Base-by-base conservation (phyloP, 2,329 filamentous ascomycete genomes). In the Colletotrichum lindemuthianum region DNA sequence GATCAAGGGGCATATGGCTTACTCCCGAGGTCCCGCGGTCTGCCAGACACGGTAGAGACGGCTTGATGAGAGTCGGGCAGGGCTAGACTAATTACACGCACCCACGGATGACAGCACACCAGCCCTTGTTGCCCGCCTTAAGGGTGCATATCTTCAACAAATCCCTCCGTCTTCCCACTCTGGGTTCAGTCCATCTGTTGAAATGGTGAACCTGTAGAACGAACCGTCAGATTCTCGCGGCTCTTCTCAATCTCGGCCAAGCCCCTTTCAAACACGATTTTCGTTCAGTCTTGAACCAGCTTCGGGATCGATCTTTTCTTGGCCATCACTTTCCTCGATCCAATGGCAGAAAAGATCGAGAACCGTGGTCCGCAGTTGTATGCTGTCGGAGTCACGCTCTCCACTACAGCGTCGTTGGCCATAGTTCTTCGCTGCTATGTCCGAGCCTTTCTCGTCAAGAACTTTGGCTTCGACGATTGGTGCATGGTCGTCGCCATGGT, bases 401-500 rank as follows among this genome's bases (percentile, higher is more conserved):
- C 74, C 16, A 59, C 65, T 7, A 47, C 72, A 12, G 73, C 76
- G 3, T 24, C 72, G 15, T 60, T 74, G n/a, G 67, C 75, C 45
- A 71, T 71, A 4, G 2, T 65, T 6, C 68, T 80, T 12, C 70
- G 78, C 61, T 72, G 72, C 44, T 80, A 73, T 67, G 74, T 76
- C 24, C 75, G 78, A 32, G 50, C 73, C 6, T 68, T 67, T 8
- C 64, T 80, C 7, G 73, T 80, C 44, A 77, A 73, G 66, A 75
- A 73, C 36, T 80, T 80, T 69, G 78, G 77, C 2, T 54, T 74
- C 10, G 78, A 80, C 60, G 78, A 80, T 65, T 78, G 72, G 71
- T 71, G 73, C 54, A 81, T 81, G 78, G 43, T 73, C 1, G 65
- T 63, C 32, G 78, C 79, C 13, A 70, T 74, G 55, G 76, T 77